These are phyloP conservation scores for Exobasidium rhododendri DNA, from an alignment of 1,284 basidiomycete species.

Conservation along the genomic window DNA sequence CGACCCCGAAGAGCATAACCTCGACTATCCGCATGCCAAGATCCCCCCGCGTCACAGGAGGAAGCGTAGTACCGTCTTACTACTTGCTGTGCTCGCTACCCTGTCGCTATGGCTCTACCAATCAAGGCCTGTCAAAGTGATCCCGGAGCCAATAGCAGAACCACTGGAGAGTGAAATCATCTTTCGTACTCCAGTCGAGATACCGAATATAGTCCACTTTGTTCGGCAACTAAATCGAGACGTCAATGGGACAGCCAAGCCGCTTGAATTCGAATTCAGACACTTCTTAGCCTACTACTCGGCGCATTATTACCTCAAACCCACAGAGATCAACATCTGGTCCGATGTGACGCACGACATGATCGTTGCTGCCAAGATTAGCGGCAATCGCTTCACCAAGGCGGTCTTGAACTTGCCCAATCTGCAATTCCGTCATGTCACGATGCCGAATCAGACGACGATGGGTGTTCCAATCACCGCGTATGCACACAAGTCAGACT, in stretches of 20 bases:
- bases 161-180: too few species aligned
- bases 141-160: too few species aligned
- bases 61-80: too few species aligned
- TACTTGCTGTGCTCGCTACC: too few species aligned
- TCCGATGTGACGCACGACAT: slow-evolving; percentile 6
- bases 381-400: slow-evolving; percentile 2
- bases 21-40: too few species aligned
- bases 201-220: slow-evolving; percentile 15
- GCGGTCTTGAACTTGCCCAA: slow-evolving; percentile 7
- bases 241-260: neutral
- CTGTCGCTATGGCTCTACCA: too few species aligned
- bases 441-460: slow-evolving; percentile 10
- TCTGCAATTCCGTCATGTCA: neutral
- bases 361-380: neutral
- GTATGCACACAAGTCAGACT: slow-evolving; percentile 12
- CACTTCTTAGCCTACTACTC: slow-evolving; percentile 12
- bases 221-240: slow-evolving; percentile 14
- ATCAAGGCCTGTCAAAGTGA: too few species aligned
- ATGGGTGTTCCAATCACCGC: slow-evolving; percentile 1
- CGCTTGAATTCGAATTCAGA: slow-evolving; percentile 7
- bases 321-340: slow-evolving; percentile 12
- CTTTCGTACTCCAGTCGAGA: too few species aligned
- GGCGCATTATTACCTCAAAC: slow-evolving; percentile 9
- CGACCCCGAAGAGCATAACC: too few species aligned
- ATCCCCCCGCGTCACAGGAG: too few species aligned